Percentiles rank a stretch among this genome's conserved stretches.
Evolutionary conservation across 345 rosid genomes (phyloP).

Genomic region (Eucalyptus victrix): DNA sequence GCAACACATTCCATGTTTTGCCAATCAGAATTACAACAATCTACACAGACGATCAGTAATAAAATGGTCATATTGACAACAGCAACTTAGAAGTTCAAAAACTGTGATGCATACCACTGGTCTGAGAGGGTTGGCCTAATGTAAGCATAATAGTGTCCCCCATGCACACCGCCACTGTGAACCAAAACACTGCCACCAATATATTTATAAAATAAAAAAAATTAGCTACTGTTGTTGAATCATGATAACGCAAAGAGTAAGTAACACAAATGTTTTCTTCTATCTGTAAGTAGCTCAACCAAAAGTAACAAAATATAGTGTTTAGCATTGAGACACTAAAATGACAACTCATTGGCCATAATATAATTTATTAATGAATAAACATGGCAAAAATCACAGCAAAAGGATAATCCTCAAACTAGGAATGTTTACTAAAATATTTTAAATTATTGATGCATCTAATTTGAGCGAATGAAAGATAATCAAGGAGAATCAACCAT

Average conservation of each 20-base stretch:
- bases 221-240: neutral
- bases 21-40: neutral
- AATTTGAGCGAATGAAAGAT: neutral
- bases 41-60: neutral
- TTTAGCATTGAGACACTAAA: neutral
- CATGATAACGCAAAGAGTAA: neutral
- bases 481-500: neutral
- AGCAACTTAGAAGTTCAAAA: neutral
- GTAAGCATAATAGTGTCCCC: slow-evolving; percentile 54
- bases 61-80: neutral
- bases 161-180: slow-evolving; percentile 61
- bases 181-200: slow-evolving; percentile 37
- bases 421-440: neutral
- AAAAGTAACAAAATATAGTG: neutral
- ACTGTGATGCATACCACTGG: slow-evolving; percentile 24
- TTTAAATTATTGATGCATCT: neutral
- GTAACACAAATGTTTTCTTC: neutral
- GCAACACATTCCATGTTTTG: neutral
- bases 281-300: neutral
- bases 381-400: neutral
- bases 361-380: neutral
- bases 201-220: neutral
- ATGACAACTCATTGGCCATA: neutral
- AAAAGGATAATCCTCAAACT: neutral
- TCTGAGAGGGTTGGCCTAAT: slow-evolving; percentile 50